Conservation (phyloP, 345 rosid genomes). For the Aquilaria sinensis region DNA sequence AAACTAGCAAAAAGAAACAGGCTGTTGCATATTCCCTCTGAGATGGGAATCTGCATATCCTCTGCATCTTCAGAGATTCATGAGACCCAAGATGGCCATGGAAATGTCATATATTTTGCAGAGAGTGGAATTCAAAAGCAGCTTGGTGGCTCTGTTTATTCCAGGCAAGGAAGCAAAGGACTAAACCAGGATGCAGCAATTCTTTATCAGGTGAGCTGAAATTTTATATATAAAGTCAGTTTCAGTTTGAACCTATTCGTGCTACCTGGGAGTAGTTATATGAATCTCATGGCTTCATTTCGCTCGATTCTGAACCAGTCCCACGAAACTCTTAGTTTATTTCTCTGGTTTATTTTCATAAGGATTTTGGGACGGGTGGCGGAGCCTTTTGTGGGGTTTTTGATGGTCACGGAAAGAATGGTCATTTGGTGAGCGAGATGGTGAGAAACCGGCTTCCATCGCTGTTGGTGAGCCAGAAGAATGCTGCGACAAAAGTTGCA, state of each 20-base stretch:
- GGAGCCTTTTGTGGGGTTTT: constrained; percentile 69
- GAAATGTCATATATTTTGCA: background rate
- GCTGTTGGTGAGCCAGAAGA: constrained; percentile 45
- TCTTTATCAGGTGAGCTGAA: constrained; percentile 41
- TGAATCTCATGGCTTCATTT: too few species aligned
- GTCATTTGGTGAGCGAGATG: constrained; percentile 59
- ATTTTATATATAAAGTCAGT: background rate
- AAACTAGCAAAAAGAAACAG: too few species aligned
- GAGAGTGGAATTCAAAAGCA: constrained; percentile 1
- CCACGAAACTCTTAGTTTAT: background rate
- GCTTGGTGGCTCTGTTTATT: constrained; percentile 42
- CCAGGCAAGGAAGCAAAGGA: constrained; percentile 70
- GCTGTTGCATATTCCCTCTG: too few species aligned
- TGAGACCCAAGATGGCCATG: constrained; percentile 19
- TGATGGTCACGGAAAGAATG: constrained; percentile 89
- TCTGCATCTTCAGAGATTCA: constrained; percentile 19
- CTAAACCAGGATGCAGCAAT: constrained; percentile 78
- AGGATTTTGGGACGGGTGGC: constrained; percentile 60
- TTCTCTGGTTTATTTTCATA: background rate
- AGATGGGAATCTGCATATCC: constrained; percentile 22
- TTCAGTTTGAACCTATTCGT: background rate
- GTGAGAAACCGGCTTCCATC: constrained; percentile 61
- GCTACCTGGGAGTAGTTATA: too few species aligned
- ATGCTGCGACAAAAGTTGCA: constrained; percentile 18
- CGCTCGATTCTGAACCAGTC: background rate